Percentiles rank a stretch among this genome's conserved stretches.
phyloP scores from a whole-genome alignment of 2,329 filamentous ascomycete species.

The Arthroderma sp. region DNA sequence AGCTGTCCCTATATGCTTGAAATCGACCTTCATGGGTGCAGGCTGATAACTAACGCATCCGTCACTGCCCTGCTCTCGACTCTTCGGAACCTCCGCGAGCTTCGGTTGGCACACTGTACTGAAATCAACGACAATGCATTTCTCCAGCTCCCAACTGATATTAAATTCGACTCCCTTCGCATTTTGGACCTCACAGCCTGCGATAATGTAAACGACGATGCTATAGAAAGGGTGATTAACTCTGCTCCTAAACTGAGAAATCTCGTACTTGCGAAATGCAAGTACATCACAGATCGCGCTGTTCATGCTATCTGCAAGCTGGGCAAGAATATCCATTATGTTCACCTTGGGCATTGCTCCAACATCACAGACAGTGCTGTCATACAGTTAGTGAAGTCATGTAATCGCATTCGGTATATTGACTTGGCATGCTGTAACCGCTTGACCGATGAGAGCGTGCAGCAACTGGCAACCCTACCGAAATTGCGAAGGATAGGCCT shows the following conservation, averaged over 20 bases:
- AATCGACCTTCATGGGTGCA: constrained; percentile 84
- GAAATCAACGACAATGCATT: constrained; percentile 83
- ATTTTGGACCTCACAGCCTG: constrained; percentile 92
- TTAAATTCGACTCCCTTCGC: constrained; percentile 70
- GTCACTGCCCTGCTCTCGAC: constrained; percentile 68
- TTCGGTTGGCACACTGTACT: constrained; percentile 74
- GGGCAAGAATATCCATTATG: constrained; percentile 92
- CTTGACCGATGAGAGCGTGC: constrained; percentile 77
- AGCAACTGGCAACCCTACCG: constrained; percentile 68
- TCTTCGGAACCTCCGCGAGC: constrained; percentile 72
- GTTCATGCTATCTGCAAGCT: constrained; percentile 78
- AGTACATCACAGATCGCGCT: constrained; percentile 77
- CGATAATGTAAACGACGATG: constrained; percentile 66
- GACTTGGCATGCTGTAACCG: constrained; percentile 89
- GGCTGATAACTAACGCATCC: constrained; percentile 65
- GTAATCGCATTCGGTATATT: constrained; percentile 93
- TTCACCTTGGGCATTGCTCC: constrained; percentile 86
- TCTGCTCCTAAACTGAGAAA: constrained; percentile 81
- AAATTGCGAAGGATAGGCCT: constrained; percentile 90
- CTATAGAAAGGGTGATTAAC: constrained; percentile 75
- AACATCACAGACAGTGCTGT: constrained; percentile 85
- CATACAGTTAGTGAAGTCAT: constrained; percentile 65
- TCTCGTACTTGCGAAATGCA: constrained; percentile 86
- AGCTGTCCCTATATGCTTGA: constrained; percentile 89
- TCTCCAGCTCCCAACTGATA: constrained; percentile 54